Evolutionary conservation across 2,329 filamentous ascomycete genomes (phyloP).

Genomic region (Alternaria hordeiaustralica): DNA sequence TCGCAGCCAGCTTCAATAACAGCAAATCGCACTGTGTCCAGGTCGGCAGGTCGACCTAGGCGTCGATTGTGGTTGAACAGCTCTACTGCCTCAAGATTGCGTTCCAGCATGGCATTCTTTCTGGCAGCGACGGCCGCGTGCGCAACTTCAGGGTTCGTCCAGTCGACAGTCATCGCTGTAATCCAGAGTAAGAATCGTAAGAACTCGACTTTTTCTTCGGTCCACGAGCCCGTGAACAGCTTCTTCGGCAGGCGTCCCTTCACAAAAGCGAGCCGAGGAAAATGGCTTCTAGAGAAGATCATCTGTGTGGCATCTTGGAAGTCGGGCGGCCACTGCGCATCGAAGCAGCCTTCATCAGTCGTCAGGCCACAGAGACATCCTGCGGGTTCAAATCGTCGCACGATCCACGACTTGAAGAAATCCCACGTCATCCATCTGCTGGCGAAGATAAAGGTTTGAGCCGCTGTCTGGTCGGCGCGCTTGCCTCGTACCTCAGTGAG

Average conservation of each 20-base stretch:
- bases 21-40: slow-evolving; percentile 34
- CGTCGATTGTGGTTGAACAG: slow-evolving; percentile 44
- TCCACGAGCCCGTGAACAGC: slow-evolving; percentile 38
- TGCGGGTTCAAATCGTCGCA: slow-evolving; percentile 21
- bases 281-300: slow-evolving; percentile 38
- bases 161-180: slow-evolving; percentile 42
- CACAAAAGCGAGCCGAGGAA: slow-evolving; percentile 33
- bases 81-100: slow-evolving; percentile 41
- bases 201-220: slow-evolving; percentile 35
- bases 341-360: slow-evolving; percentile 31
- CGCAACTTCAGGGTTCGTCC: slow-evolving; percentile 24
- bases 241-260: slow-evolving; percentile 41
- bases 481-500: slow-evolving; percentile 19
- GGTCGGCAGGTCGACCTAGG: slow-evolving; percentile 31
- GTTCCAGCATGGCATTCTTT: slow-evolving; percentile 32
- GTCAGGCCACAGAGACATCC: slow-evolving; percentile 36
- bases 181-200: slow-evolving; percentile 41
- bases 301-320: slow-evolving; percentile 38
- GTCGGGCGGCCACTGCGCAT: slow-evolving; percentile 39
- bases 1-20: slow-evolving; percentile 40
- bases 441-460: slow-evolving; percentile 37
- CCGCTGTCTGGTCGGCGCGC: slow-evolving; percentile 19
- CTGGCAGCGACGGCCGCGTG: slow-evolving; percentile 23
- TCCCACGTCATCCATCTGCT: slow-evolving; percentile 45
- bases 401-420: slow-evolving; percentile 35